Evolutionary conservation across 2,329 filamentous ascomycete genomes (phyloP).

Genomic region (Exserohilum rostratum): DNA sequence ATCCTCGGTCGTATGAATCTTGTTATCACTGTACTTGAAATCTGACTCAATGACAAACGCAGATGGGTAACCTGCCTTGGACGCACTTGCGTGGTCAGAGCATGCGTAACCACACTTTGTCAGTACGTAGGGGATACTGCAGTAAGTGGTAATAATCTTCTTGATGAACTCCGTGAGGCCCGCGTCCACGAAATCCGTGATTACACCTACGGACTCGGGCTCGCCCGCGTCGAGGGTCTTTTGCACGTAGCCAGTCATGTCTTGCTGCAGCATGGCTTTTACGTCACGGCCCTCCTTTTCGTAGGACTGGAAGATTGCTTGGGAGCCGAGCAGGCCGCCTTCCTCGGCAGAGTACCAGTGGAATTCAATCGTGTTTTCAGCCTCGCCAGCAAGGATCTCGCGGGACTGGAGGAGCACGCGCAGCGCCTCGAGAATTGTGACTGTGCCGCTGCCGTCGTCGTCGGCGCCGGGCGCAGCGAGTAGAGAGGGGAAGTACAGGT

Average conservation of each 20-base stretch:
- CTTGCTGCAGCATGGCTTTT: constrained; percentile 97
- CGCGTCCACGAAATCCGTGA: constrained; percentile 87
- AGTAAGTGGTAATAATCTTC: constrained; percentile 84
- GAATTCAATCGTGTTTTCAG: constrained; percentile 88
- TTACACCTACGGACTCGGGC: constrained; percentile 86
- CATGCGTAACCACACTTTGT: constrained; percentile 90
- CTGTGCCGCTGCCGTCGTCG: constrained; percentile 89
- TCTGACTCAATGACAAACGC: constrained; percentile 78
- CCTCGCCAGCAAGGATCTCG: constrained; percentile 72
- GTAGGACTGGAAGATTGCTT: constrained; percentile 86
- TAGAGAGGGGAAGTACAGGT: constrained; percentile 83
- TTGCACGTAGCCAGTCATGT: constrained; percentile 86
- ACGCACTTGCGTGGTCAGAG: constrained; percentile 75
- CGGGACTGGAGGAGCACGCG: constrained; percentile 77
- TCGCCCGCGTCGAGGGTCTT: constrained; percentile 82
- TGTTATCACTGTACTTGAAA: constrained; percentile 67
- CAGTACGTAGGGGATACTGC: constrained; percentile 82
- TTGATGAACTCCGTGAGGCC: constrained; percentile 90
- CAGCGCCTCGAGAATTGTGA: constrained; percentile 92
- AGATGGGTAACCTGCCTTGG: constrained; percentile 75
- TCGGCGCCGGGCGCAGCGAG: constrained; percentile 91
- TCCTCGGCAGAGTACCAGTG: constrained; percentile 96
- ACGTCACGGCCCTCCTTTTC: constrained; percentile 74
- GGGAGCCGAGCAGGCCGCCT: constrained; percentile 82
- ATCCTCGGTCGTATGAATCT: constrained; percentile 75